Percentiles rank a stretch among this genome's conserved stretches.
phyloP scores from a whole-genome alignment of 805 yeast genomes.

The Torulaspora gathmanii region DNA sequence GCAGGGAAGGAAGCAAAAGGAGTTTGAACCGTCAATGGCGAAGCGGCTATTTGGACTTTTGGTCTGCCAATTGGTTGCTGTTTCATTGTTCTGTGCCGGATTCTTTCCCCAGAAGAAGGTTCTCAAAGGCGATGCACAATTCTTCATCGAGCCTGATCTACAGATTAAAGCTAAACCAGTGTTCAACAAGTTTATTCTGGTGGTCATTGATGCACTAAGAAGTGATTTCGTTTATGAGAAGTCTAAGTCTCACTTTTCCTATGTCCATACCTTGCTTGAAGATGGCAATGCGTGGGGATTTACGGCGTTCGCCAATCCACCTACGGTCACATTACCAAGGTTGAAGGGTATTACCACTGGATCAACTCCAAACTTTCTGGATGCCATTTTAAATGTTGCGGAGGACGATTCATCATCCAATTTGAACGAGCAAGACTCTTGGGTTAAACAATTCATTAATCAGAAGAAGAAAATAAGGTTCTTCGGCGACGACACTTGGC shows the following conservation, averaged over 20 bases:
- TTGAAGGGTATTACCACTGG: slow-evolving; percentile 93
- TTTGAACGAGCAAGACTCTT: slow-evolving; percentile 72
- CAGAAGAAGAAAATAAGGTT: slow-evolving; percentile 52
- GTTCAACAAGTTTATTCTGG: slow-evolving; percentile 65
- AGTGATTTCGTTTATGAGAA: slow-evolving; percentile 75
- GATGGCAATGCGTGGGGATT: slow-evolving; percentile 75
- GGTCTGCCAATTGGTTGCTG: slow-evolving; percentile 46
- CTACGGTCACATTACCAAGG: slow-evolving; percentile 93
- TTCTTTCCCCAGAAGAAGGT: slow-evolving; percentile 89
- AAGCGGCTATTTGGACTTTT: slow-evolving; percentile 12
- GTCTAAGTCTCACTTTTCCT: slow-evolving; percentile 56
- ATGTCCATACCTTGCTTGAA: slow-evolving; percentile 60
- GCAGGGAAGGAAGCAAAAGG: neutral
- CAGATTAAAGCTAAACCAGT: slow-evolving; percentile 32
- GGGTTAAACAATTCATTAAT: slow-evolving; percentile 64
- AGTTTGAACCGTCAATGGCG: slow-evolving; percentile 5
- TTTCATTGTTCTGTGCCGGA: slow-evolving; percentile 66
- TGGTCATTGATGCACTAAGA: slow-evolving; percentile 91
- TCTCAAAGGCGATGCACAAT: slow-evolving; percentile 53
- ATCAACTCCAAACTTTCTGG: slow-evolving; percentile 87
- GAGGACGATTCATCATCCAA: slow-evolving; percentile 76
- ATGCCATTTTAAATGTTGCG: slow-evolving; percentile 89
- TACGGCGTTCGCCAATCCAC: slow-evolving; percentile 91
- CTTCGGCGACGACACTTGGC: slow-evolving; percentile 98
- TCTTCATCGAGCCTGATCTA: slow-evolving; percentile 31